Evolutionary conservation across 177 flowering plant genomes (phyloP), one percentile per base, ranked within the genome.

Genomic region (Vitis hybrid): DNA sequence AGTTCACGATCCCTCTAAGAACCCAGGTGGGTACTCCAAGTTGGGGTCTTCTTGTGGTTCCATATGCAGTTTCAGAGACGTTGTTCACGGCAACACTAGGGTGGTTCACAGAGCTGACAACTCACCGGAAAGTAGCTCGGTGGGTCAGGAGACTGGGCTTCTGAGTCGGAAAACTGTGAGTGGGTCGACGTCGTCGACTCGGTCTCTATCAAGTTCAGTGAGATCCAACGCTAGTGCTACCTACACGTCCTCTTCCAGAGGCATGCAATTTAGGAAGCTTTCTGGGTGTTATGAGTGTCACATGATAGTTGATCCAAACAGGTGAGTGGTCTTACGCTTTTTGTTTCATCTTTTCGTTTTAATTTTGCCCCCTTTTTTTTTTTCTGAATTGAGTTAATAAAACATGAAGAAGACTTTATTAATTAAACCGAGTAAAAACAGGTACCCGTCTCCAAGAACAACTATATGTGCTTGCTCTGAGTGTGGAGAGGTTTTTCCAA

Each of bases 401-500:
- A 19, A 35, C 51, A 65, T 65, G 7, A 6, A 46, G 6, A 52
- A 1, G 14, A 19, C 9, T 18, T 57, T 12, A 56, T 21, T 60
- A 15, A 59, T 48, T 35, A 72, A 68, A 48, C 55, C 13, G 10
- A 48, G 1, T 9, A 48, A n/a, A 67, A 61, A 49, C 77, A 93
- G 98, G 86, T 81, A 78, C 57, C 92, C 94, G 61, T 60, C 74
- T 60, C 78, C 94, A 40, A 85, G 96, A 46, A 73, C 82, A 40
- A 90, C 87, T 0, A 81, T 90, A 11, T 89, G 88, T 70, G 85
- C 86, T 61, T 94, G 99, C 75, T 60, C 94, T 1, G 87, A 88
- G 5, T 94, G 99, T 79, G 98, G 98, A 17, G 99, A 95, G 81
- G 90, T 93, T 17, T 95, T 95, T 72, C 91, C 91, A 0, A 89